Conservation (phyloP, 75 land plant species). For the Pseudotsuga menziesii region DNA sequence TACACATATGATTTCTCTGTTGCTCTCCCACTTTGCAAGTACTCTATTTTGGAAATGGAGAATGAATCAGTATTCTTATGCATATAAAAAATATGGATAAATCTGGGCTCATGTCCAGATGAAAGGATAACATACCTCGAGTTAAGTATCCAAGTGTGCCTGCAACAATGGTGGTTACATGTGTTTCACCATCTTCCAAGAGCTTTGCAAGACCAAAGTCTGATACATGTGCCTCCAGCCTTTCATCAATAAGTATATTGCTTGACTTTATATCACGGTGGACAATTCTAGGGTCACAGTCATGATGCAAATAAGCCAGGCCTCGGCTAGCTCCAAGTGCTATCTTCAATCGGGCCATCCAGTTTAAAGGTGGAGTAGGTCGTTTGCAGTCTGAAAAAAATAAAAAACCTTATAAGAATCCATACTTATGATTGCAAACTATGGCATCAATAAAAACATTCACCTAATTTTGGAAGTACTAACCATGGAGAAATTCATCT, state of each 20-base stretch:
- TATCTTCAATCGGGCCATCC: constrained; percentile 71
- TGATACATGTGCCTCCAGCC: constrained; percentile 86
- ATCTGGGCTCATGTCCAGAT: not conserved
- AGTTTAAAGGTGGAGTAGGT: constrained; percentile 42
- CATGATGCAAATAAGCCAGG: constrained; percentile 86
- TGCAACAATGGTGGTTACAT: constrained; percentile 93
- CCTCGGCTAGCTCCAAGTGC: constrained; percentile 86
- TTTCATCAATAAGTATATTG: constrained; percentile 82
- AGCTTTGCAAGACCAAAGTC: constrained; percentile 97
- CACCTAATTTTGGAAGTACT: not conserved
- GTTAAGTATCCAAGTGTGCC: constrained; percentile 96
- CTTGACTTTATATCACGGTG: constrained; percentile 93
- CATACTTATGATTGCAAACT: not conserved
- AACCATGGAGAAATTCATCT: constrained; percentile 80
- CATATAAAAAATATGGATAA: not conserved
- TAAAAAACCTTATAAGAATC: not conserved
- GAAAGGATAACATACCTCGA: constrained; percentile 57
- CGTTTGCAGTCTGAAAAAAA: constrained; percentile 22
- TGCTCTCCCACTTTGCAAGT: constrained; percentile 82
- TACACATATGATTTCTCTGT: constrained; percentile 96
- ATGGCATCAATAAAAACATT: not conserved
- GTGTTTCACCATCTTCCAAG: constrained; percentile 71
- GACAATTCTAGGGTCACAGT: constrained; percentile 78
- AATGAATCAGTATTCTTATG: not conserved
- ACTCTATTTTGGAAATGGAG: constrained; percentile 48